phyloP scores from a whole-genome alignment of 176 grass and related monocot genomes.

The Paspalum vaginatum region DNA sequence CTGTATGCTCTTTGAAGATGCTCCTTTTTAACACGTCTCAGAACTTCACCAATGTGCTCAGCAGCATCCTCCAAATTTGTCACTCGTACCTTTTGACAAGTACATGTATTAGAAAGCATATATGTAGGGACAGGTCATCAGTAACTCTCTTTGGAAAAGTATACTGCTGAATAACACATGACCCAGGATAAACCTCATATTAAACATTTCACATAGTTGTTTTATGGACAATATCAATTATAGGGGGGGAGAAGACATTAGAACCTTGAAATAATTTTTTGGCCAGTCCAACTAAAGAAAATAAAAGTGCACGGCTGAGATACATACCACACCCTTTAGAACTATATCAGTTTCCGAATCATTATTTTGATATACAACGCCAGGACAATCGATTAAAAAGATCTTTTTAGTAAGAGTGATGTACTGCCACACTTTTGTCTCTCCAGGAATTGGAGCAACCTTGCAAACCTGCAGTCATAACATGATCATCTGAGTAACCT shows the following conservation, averaged over 20 bases:
- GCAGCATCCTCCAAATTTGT: slow-evolving; percentile 95
- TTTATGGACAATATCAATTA: not conserved
- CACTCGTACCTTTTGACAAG: slow-evolving; percentile 70
- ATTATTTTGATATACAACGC: slow-evolving; percentile 93
- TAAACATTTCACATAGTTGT: not conserved
- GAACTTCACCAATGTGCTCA: slow-evolving; percentile 95
- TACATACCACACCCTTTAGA: slow-evolving; percentile 97
- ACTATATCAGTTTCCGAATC: slow-evolving; percentile 99
- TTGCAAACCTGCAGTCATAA: slow-evolving; percentile 81
- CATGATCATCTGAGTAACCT: slow-evolving; percentile 26
- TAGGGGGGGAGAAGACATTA: not conserved
- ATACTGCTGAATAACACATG: not conserved
- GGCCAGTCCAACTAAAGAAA: not conserved
- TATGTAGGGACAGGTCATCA: not conserved
- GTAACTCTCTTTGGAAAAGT: not conserved
- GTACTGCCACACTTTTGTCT: slow-evolving; percentile 99
- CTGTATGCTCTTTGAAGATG: slow-evolving; percentile 97
- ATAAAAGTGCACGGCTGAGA: not conserved
- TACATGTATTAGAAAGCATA: slow-evolving; percentile 9
- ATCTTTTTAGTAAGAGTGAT: slow-evolving; percentile 97
- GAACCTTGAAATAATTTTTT: slow-evolving; percentile 12
- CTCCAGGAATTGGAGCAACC: slow-evolving; percentile 94
- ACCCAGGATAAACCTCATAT: not conserved
- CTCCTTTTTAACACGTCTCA: slow-evolving; percentile 88
- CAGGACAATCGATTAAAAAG: slow-evolving; percentile 96